Evolutionary conservation across 306 rosid species (phyloP).

Genomic region (Castanea crenata): DNA sequence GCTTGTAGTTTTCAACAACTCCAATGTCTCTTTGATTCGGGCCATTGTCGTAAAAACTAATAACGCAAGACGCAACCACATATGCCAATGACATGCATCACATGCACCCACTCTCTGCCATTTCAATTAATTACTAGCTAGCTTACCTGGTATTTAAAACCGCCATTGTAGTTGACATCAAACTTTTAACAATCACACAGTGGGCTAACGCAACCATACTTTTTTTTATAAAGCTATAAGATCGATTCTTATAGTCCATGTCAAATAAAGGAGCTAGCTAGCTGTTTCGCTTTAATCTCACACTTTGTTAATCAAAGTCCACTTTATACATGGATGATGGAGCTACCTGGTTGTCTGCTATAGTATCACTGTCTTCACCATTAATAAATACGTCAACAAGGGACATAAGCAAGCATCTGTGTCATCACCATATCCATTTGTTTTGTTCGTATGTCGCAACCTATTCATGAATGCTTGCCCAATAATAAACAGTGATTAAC

Average conservation of each 20-base stretch:
- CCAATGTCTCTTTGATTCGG: too few relatives aligned
- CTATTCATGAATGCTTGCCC: conserved; percentile 1
- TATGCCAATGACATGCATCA: background rate
- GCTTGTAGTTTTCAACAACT: too few relatives aligned
- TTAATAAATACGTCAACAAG: background rate
- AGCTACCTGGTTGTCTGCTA: background rate
- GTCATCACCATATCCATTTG: conserved; percentile 1
- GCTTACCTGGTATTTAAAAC: too few relatives aligned
- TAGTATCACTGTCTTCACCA: background rate
- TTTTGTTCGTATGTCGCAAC: conserved; percentile 23
- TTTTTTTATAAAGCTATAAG: background rate
- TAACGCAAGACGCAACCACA: background rate
- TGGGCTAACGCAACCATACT: background rate
- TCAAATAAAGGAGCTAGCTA: background rate
- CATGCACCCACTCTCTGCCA: background rate
- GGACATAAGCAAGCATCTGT: conserved; percentile 24
- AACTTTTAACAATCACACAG: background rate
- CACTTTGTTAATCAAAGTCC: background rate
- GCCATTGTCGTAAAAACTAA: too few relatives aligned
- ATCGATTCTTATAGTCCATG: background rate
- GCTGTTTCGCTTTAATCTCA: background rate
- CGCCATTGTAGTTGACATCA: background rate
- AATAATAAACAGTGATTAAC: conserved; percentile 6
- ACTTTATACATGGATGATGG: background rate
- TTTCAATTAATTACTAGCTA: too few relatives aligned